Evolutionary conservation across 164 flowering plant genomes (phyloP).

Genomic region (Paratinospora sagittata): DNA sequence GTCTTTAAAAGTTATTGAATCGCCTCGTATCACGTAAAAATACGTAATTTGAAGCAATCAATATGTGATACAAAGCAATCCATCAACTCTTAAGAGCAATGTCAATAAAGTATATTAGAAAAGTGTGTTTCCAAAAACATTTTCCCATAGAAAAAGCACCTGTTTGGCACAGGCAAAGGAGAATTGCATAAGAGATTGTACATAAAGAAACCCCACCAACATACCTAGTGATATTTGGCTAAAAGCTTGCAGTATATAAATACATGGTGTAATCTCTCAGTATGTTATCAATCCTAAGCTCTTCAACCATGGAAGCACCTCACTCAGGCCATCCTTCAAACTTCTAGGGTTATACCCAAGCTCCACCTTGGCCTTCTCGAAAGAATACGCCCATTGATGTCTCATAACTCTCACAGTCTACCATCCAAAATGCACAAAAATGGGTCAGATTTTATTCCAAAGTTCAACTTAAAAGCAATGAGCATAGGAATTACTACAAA

Average conservation of each 20-base stretch:
- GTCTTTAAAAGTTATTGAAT: too few species aligned
- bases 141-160: too few species aligned
- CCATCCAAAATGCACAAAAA: background rate
- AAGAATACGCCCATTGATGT: constrained; percentile 88
- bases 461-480: background rate
- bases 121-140: too few species aligned
- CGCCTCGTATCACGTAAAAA: too few species aligned
- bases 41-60: too few species aligned
- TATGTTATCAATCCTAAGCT: constrained; percentile 56
- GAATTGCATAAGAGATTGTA: background rate
- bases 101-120: too few species aligned
- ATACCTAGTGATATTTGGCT: background rate
- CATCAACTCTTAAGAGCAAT: too few species aligned
- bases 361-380: constrained; percentile 74
- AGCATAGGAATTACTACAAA: background rate
- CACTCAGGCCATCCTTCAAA: constrained; percentile 71
- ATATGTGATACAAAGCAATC: too few species aligned
- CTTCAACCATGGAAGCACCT: constrained; percentile 82
- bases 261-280: constrained; percentile 14
- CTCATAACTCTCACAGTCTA: constrained; percentile 65
- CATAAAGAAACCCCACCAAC: background rate
- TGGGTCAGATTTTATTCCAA: background rate
- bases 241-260: background rate
- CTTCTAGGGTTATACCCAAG: constrained; percentile 73
- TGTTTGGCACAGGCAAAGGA: background rate